A percentile compares a stretch with the other conserved stretches of the same genome.
Evolutionary conservation across 176 grass and related monocot species (phyloP).

Genomic region (Oryza longistaminata): DNA sequence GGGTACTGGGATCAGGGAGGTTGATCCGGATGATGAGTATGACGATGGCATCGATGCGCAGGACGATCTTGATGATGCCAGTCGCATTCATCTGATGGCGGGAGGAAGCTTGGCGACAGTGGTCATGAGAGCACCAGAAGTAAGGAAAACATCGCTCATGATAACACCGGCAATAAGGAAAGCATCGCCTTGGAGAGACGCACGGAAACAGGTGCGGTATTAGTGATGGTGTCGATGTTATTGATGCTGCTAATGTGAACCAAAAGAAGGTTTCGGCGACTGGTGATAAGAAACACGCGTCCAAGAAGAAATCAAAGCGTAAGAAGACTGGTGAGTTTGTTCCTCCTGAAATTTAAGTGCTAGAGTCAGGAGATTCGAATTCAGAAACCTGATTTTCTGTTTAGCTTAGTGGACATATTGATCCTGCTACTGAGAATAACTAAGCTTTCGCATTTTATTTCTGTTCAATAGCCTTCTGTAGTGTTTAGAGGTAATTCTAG

Average conservation of each 20-base stretch:
- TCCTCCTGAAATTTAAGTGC: slow-evolving; percentile 4
- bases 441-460: neutral
- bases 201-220: slow-evolving; percentile 26
- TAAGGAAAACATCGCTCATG: slow-evolving; percentile 31
- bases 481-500: neutral
- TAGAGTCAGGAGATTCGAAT: neutral
- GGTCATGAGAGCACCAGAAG: slow-evolving; percentile 15
- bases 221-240: neutral
- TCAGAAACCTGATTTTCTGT: neutral
- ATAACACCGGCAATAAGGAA: slow-evolving; percentile 28
- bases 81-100: slow-evolving; percentile 28
- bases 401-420: neutral
- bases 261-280: slow-evolving; percentile 49
- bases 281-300: slow-evolving; percentile 68
- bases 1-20: slow-evolving; percentile 40
- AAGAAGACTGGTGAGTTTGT: slow-evolving; percentile 75
- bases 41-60: slow-evolving; percentile 73
- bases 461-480: neutral
- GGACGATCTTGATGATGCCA: slow-evolving; percentile 56
- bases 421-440: slow-evolving; percentile 20
- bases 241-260: neutral
- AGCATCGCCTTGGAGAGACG: slow-evolving; percentile 18
- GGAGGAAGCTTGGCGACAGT: slow-evolving; percentile 46
- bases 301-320: slow-evolving; percentile 74
- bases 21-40: slow-evolving; percentile 91